Conservation (phyloP, 2,329 filamentous ascomycete genomes). For the Nemania sp. region DNA sequence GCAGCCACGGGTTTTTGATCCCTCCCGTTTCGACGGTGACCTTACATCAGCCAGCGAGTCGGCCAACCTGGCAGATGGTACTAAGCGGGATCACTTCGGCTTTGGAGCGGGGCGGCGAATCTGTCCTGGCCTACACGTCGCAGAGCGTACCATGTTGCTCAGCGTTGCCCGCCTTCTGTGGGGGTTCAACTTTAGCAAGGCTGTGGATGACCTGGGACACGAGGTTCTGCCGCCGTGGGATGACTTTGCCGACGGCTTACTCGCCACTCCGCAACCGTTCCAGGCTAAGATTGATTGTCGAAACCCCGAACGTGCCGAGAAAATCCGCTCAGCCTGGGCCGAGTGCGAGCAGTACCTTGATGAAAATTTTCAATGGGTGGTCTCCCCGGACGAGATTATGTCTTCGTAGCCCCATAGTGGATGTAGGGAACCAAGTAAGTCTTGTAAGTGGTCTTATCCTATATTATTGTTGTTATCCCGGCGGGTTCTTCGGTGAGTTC, state of each 20-base stretch:
- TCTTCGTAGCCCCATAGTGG: too few relatives aligned
- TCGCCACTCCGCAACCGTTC: conserved; percentile 7
- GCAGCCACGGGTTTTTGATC: conserved; percentile 47
- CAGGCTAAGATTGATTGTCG: conserved; percentile 8
- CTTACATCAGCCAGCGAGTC: conserved; percentile 34
- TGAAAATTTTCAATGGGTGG: not conserved
- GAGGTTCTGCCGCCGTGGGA: not conserved
- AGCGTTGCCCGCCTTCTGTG: conserved; percentile 51
- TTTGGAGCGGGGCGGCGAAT: conserved; percentile 42
- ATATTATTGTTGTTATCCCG: too few relatives aligned
- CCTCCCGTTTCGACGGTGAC: conserved; percentile 36
- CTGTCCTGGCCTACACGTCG: conserved; percentile 50
- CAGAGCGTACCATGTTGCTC: conserved; percentile 39
- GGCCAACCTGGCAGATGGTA: conserved; percentile 34
- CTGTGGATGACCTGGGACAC: not conserved
- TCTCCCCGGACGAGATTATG: not conserved
- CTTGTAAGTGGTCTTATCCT: too few relatives aligned
- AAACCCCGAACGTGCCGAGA: not conserved
- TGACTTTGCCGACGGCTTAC: conserved; percentile 9
- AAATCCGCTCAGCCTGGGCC: not conserved
- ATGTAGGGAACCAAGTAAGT: too few relatives aligned
- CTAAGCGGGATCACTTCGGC: conserved; percentile 35
- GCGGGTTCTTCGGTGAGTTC: too few relatives aligned
- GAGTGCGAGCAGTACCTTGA: not conserved
- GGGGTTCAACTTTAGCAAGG: conserved; percentile 41